A percentile compares a stretch with the other conserved stretches of the same genome.
These are phyloP conservation scores for Mucor saturninus DNA, from an alignment of 371 early-diverging fungal genomes.

Conservation along the genomic window DNA sequence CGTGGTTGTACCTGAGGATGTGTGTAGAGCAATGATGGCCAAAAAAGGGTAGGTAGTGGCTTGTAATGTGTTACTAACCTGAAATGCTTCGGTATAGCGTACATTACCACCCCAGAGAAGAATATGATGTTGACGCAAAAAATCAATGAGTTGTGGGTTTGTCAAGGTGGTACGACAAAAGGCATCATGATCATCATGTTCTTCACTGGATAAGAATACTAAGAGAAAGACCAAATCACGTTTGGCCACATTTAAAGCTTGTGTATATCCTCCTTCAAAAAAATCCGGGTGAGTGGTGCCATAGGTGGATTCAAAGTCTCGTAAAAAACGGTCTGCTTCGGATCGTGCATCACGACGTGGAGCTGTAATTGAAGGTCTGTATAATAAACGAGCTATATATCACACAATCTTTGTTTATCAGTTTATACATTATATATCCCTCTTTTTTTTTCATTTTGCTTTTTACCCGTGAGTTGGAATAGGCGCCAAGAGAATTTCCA, in stretches of 20 bases:
- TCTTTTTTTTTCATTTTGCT: not conserved
- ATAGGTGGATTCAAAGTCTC: slow-evolving; percentile 71
- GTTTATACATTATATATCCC: too few relatives aligned
- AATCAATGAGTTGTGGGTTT: slow-evolving; percentile 60
- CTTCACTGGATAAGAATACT: slow-evolving; percentile 74
- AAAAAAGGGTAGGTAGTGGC: slow-evolving; percentile 82
- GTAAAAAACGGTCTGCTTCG: slow-evolving; percentile 69
- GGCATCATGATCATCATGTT: slow-evolving; percentile 77
- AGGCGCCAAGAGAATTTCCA: slow-evolving; percentile 58
- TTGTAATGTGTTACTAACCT: slow-evolving; percentile 72
- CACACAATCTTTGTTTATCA: not conserved
- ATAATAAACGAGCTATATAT: slow-evolving; percentile 39
- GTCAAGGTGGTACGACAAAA: slow-evolving; percentile 74
- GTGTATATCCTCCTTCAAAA: slow-evolving; percentile 78
- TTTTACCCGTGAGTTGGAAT: slow-evolving; percentile 53
- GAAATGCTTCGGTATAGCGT: slow-evolving; percentile 71
- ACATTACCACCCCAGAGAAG: slow-evolving; percentile 84
- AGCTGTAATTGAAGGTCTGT: slow-evolving; percentile 47
- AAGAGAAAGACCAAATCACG: slow-evolving; percentile 73
- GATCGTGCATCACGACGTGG: slow-evolving; percentile 55
- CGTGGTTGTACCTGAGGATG: too few relatives aligned
- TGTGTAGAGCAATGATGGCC: slow-evolving; percentile 69
- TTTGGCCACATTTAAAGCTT: slow-evolving; percentile 73
- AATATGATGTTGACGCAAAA: slow-evolving; percentile 64
- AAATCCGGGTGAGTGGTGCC: slow-evolving; percentile 78